phyloP scores from a whole-genome alignment of 164 flowering plant genomes.

The Umbilicus rupestris region DNA sequence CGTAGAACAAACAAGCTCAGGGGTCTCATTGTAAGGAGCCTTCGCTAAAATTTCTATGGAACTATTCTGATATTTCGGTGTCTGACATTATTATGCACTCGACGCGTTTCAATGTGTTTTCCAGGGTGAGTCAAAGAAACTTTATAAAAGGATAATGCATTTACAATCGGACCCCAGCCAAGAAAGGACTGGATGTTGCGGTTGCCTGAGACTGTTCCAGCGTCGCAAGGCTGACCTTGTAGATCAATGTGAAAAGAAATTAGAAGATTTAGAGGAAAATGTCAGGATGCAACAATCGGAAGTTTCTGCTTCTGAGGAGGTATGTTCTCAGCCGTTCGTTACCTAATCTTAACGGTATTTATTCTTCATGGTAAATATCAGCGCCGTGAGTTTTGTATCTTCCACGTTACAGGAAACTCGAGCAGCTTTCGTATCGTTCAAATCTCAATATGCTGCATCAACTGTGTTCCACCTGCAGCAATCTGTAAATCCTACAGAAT shows the following conservation, averaged over 20 bases:
- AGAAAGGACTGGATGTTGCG: conserved; percentile 18
- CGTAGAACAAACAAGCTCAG: conserved; percentile 59
- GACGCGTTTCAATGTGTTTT: background rate
- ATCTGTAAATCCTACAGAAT: conserved; percentile 55
- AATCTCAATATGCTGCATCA: conserved; percentile 70
- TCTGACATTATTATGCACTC: background rate
- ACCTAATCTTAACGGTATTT: background rate
- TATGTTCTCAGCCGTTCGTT: conserved; percentile 13
- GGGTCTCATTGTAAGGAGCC: conserved; percentile 52
- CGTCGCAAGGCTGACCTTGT: conserved; percentile 30
- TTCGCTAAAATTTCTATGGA: background rate
- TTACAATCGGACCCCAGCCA: conserved; percentile 27
- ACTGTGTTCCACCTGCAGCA: conserved; percentile 56
- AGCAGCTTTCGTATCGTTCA: conserved; percentile 90
- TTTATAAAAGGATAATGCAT: conserved; percentile 32
- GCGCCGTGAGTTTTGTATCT: background rate
- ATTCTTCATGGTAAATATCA: no score
- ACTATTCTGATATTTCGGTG: background rate
- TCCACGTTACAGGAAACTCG: conserved; percentile 44
- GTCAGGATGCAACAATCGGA: conserved; percentile 44
- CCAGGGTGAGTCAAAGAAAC: conserved; percentile 38
- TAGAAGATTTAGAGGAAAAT: conserved; percentile 51
- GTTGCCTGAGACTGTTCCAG: conserved; percentile 40
- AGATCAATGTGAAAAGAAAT: conserved; percentile 41
- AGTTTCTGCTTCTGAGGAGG: conserved; percentile 33